Evolutionary conservation across 2,329 filamentous ascomycete species (phyloP).

Genomic region (Pestalotiopsis sp.): DNA sequence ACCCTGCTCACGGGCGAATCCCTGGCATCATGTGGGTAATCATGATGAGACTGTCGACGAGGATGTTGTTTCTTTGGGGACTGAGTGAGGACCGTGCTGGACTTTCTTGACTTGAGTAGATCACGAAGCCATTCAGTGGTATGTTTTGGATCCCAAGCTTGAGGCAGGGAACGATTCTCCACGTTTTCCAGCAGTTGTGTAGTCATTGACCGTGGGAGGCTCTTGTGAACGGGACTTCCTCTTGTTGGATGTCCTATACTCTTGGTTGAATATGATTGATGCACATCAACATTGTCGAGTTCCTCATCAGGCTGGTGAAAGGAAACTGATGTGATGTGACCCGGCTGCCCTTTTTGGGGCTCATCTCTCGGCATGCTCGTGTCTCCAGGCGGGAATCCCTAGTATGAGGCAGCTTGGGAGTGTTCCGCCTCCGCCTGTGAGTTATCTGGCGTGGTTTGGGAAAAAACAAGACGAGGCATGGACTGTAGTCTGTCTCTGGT

Average conservation of each 20-base stretch:
- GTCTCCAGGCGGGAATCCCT: slow-evolving; percentile 26
- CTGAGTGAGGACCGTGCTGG: slow-evolving; percentile 24
- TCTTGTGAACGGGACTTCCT: not conserved
- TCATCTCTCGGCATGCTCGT: slow-evolving; percentile 13
- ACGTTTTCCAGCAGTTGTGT: slow-evolving; percentile 8
- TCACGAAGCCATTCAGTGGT: slow-evolving; percentile 30
- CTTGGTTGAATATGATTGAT: not conserved
- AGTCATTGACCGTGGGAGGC: not conserved
- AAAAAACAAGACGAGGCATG: slow-evolving; percentile 9
- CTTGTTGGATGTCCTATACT: not conserved
- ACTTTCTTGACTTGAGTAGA: slow-evolving; percentile 24
- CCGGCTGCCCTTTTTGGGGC: not conserved
- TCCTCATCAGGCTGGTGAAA: not conserved
- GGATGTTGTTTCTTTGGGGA: slow-evolving; percentile 26
- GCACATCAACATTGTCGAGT: not conserved
- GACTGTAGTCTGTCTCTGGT: slow-evolving; percentile 8
- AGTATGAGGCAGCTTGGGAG: slow-evolving; percentile 23
- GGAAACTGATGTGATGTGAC: not conserved
- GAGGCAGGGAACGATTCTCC: slow-evolving; percentile 16
- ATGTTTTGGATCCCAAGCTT: slow-evolving; percentile 21
- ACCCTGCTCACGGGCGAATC: slow-evolving; percentile 20
- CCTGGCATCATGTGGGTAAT: slow-evolving; percentile 16
- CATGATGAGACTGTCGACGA: slow-evolving; percentile 21
- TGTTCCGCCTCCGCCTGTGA: slow-evolving; percentile 12
- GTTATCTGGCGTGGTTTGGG: not conserved